Percentiles rank a stretch among this genome's conserved stretches.
Evolutionary conservation across 164 flowering plant genomes (phyloP).

Genomic region (Nymphaea thermarum): DNA sequence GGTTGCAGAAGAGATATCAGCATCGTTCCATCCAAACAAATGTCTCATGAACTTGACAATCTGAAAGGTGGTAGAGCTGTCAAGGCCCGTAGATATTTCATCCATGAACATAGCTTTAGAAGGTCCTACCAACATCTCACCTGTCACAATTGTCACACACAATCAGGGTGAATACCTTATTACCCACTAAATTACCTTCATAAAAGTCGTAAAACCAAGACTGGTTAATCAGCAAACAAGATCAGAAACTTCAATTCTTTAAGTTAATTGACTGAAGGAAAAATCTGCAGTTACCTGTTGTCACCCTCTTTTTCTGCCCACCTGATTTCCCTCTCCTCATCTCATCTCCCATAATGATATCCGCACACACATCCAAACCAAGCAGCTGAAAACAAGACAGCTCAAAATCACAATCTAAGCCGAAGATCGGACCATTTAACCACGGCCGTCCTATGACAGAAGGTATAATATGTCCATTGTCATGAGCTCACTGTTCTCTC

Average conservation of each 20-base stretch:
- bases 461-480: background rate
- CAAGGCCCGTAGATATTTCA: slow-evolving; percentile 2
- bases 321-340: background rate
- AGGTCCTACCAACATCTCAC: slow-evolving; percentile 2
- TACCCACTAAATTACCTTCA: too few relatives aligned
- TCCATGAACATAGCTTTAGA: background rate
- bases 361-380: background rate
- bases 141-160: background rate
- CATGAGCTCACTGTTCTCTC: background rate
- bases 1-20: slow-evolving; percentile 45
- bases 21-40: slow-evolving; percentile 1
- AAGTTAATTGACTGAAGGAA: background rate
- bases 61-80: slow-evolving; percentile 1
- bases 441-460: background rate
- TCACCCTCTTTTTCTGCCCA: background rate
- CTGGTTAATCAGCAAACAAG: background rate
- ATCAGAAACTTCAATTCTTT: background rate
- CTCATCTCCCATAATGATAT: background rate
- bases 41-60: slow-evolving; percentile 1
- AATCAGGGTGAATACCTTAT: too few relatives aligned
- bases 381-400: background rate
- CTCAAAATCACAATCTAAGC: background rate
- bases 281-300: background rate
- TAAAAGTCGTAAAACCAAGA: background rate
- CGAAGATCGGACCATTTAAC: background rate